phyloP scores from a whole-genome alignment of 1,284 basidiomycete species.

The Uromyces viciae-fabae region DNA sequence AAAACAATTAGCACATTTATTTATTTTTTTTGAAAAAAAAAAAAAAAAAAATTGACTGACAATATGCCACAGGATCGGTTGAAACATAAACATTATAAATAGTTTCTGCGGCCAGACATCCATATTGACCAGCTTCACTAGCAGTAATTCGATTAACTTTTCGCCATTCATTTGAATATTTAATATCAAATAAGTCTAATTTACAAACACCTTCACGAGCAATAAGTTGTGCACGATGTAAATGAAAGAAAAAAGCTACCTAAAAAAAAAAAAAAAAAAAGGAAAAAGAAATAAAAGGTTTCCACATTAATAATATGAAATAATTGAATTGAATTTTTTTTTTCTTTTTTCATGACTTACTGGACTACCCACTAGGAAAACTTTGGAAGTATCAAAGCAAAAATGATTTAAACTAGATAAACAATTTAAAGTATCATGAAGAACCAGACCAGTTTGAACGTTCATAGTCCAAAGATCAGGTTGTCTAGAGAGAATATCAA shows the following conservation, averaged over 20 bases:
- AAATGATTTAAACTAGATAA: slow-evolving; percentile 45
- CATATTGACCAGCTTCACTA: slow-evolving; percentile 51
- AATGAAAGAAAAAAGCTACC: slow-evolving; percentile 51
- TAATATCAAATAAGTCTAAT: background rate
- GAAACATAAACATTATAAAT: slow-evolving; percentile 54
- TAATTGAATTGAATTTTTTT: slow-evolving; percentile 7
- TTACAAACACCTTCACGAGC: slow-evolving; percentile 48
- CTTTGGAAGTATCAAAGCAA: slow-evolving; percentile 51
- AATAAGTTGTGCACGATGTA: slow-evolving; percentile 54
- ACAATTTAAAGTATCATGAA: slow-evolving; percentile 15
- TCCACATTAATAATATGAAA: no score
- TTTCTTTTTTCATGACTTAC: slow-evolving; percentile 42
- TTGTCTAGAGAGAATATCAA: slow-evolving; percentile 53
- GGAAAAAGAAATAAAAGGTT: no score
- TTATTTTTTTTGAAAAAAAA: background rate
- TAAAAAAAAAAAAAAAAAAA: no score
- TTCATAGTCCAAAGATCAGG: slow-evolving; percentile 48
- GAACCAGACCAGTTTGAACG: slow-evolving; percentile 26
- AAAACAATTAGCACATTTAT: background rate
- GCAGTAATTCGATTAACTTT: slow-evolving; percentile 49
- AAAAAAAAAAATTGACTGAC: slow-evolving; percentile 50
- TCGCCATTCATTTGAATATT: slow-evolving; percentile 47
- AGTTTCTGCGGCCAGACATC: slow-evolving; percentile 48
- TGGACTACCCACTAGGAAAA: slow-evolving; percentile 54
- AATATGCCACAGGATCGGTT: slow-evolving; percentile 56